Base-by-base conservation (phyloP, 2,329 filamentous ascomycete species). In the Fusarium sp. region DNA sequence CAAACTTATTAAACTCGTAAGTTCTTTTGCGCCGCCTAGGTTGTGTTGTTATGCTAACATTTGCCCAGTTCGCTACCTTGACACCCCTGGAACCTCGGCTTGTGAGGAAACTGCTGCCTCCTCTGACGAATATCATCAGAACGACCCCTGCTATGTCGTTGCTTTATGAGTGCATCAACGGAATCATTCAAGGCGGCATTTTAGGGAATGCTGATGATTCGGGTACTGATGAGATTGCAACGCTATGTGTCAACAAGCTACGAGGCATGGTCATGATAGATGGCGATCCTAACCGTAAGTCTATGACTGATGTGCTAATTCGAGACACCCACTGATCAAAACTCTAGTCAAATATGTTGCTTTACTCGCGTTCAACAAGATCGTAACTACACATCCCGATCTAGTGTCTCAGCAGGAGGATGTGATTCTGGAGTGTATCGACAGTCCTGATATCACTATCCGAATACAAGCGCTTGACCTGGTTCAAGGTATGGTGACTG, bases 91-190 rank as follows among this genome's bases (percentile, higher is more conserved):
- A 99, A 77, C 95, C 96, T 16, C 89, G 96, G 57, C 84, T 99
- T 11, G 92, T 97, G 50, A 93, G 92, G 77, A 99, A 99, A 79
- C 84, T 99, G 18, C 83, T 98, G 29, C 93, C 95, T 10, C 96
- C 96, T 18, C 83, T 99, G 64, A 97, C 94, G 2, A 93, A 93
- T 71, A 91, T 99, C 47, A 98, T 99, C 69, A 91, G 93, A 73
- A 97, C 94, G 2, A 99, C 96, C 0, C 92, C 93, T 8, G 96
- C 96, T 28, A 98, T 98, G 96, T 98, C 96, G n/a, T 82, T 99
- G 28, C 83, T 98, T 8, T 99, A 99, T 74, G 96, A 99, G 80
- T 99, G 96, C 77, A 98, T 99, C 80, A 98, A 97, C 78, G 96
- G 96, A 24, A 97, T 99, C 67, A 97, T 99, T 62, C 94, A 98